Percentiles rank a stretch among this genome's conserved stretches.
These are phyloP conservation scores for Acrasis kona DNA, from an alignment of 78 protist genomes.

Conservation along the genomic window DNA sequence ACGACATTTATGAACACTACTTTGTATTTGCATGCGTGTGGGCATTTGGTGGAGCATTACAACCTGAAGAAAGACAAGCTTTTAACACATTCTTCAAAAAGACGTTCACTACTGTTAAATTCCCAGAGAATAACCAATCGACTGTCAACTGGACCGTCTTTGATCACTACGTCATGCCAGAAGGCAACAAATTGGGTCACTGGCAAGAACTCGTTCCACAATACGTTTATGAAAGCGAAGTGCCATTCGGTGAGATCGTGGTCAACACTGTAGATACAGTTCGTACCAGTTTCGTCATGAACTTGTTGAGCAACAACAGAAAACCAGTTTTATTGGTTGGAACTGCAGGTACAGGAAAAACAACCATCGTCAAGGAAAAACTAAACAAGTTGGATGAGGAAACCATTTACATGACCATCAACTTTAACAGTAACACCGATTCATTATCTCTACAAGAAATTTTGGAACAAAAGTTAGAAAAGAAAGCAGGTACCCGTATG, in stretches of 20 bases:
- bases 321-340: conserved; percentile 45
- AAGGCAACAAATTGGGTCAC: not conserved
- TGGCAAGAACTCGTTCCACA: conserved; percentile 20
- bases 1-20: conserved; percentile 29
- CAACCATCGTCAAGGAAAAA: conserved; percentile 13
- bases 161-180: not conserved
- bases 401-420: not conserved
- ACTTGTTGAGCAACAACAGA: not conserved
- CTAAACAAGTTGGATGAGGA: conserved; percentile 2
- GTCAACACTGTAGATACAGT: conserved; percentile 48
- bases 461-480: conserved; percentile 52
- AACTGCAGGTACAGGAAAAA: conserved; percentile 69
- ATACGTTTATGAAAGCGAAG: conserved; percentile 16
- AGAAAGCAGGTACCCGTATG: conserved; percentile 36
- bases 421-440: conserved; percentile 10
- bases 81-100: conserved; percentile 23
- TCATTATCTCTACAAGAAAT: conserved; percentile 15
- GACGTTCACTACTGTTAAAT: not conserved
- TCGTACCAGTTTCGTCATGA: conserved; percentile 1
- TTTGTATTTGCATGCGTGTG: conserved; percentile 49
- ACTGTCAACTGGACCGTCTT: conserved; percentile 24
- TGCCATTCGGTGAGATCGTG: conserved; percentile 10
- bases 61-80: conserved; percentile 7
- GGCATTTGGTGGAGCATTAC: conserved; percentile 58
- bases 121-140: conserved; percentile 5